phyloP scores from a whole-genome alignment of 305 asterid genomes.

The Rubia peregrina region DNA sequence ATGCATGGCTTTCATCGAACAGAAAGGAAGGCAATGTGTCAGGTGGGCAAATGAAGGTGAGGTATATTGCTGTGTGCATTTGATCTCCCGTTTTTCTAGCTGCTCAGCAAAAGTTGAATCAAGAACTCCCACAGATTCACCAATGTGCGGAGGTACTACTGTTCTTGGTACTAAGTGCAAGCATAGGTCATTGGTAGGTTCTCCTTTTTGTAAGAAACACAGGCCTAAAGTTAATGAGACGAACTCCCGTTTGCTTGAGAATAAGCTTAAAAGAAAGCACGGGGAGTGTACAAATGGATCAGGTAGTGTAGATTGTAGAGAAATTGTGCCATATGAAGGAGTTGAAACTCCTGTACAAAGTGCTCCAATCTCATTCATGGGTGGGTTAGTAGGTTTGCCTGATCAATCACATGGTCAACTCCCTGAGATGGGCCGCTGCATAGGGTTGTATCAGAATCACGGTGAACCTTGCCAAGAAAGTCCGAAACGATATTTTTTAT shows the following conservation, averaged over 20 bases:
- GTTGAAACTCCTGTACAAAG: constrained; percentile 33
- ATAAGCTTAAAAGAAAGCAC: constrained; percentile 55
- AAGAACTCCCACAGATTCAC: constrained; percentile 42
- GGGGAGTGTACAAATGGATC: constrained; percentile 35
- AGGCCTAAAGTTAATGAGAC: constrained; percentile 46
- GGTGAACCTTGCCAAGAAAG: constrained; percentile 53
- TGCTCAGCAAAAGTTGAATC: constrained; percentile 53
- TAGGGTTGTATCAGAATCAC: constrained; percentile 54
- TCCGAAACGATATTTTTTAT: constrained; percentile 72
- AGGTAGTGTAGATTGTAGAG: constrained; percentile 32
- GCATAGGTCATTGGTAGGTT: constrained; percentile 79
- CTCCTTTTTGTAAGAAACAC: constrained; percentile 96
- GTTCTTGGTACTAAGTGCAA: constrained; percentile 96
- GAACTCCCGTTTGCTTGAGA: constrained; percentile 30
- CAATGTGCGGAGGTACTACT: constrained; percentile 97
- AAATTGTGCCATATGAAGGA: constrained; percentile 33
- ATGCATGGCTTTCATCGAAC: constrained; percentile 83
- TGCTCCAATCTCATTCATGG: constrained; percentile 41
- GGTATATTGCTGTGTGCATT: constrained; percentile 91
- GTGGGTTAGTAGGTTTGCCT: constrained; percentile 30
- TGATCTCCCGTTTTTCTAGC: constrained; percentile 59
- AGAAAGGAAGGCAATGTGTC: constrained; percentile 94
- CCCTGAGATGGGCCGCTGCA: constrained; percentile 48
- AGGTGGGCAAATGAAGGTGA: constrained; percentile 94
- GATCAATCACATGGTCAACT: constrained; percentile 33